Conservation (phyloP, 2,329 filamentous ascomycete species). For the Ramichloridium luteum region DNA sequence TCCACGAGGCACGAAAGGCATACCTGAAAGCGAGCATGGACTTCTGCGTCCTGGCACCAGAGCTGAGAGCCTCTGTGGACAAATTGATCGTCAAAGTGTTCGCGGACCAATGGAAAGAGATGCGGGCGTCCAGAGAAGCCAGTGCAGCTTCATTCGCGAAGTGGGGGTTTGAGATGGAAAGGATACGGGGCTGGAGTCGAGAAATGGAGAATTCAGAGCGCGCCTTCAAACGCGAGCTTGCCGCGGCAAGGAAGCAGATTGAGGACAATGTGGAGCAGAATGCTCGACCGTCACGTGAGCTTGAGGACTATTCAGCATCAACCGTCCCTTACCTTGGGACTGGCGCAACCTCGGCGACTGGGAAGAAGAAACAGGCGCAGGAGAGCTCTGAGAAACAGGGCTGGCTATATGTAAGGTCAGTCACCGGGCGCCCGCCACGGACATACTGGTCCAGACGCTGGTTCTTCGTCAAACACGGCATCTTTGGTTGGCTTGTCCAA, state of each 20-base stretch:
- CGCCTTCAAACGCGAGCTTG: constrained; percentile 69
- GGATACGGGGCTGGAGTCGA: constrained; percentile 81
- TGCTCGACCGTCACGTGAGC: constrained; percentile 72
- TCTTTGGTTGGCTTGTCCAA: constrained; percentile 89
- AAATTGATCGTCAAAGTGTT: constrained; percentile 76
- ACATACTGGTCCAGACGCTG: constrained; percentile 84
- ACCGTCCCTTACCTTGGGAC: constrained; percentile 78
- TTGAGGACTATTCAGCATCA: constrained; percentile 83
- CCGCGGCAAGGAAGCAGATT: constrained; percentile 66
- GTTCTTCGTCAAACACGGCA: constrained; percentile 92
- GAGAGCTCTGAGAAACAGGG: constrained; percentile 70
- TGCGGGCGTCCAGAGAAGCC: constrained; percentile 58
- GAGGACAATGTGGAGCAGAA: constrained; percentile 61
- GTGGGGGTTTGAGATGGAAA: constrained; percentile 72
- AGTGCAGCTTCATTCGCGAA: constrained; percentile 49
- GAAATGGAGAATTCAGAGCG: constrained; percentile 88
- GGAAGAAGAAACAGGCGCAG: constrained; percentile 39
- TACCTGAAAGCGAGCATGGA: constrained; percentile 91
- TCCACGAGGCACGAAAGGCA: constrained; percentile 81
- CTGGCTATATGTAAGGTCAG: constrained; percentile 75
- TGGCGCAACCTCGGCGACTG: constrained; percentile 45
- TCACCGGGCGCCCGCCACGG: constrained; percentile 77
- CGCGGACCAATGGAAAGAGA: constrained; percentile 77
- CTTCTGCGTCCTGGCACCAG: constrained; percentile 77
- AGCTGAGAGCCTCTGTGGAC: constrained; percentile 72